Percentiles rank a stretch among this genome's conserved stretches.
Conservation (phyloP, 768 basidiomycete genomes). For the Strobilomyces dryophilus region DNA sequence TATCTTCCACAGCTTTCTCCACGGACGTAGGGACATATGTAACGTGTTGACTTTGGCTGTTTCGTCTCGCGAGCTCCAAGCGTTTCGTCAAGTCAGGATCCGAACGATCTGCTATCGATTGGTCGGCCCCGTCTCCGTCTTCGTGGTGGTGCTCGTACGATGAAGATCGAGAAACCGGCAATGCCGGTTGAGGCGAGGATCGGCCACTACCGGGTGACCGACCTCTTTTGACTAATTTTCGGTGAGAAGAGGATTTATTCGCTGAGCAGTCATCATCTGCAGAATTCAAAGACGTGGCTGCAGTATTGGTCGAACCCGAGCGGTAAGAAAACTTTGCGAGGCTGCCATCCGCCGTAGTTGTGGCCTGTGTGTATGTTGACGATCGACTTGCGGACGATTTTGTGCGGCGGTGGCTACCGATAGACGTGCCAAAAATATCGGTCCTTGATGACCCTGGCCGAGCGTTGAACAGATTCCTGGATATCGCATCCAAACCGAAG, state of each 20-base stretch:
- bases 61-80: conserved; percentile 77
- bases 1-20: conserved; percentile 53
- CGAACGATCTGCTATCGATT: conserved; percentile 51
- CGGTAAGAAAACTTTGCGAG: conserved; percentile 69
- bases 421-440: conserved; percentile 73
- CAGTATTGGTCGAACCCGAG: conserved; percentile 61
- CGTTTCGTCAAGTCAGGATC: conserved; percentile 75
- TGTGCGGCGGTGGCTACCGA: conserved; percentile 55
- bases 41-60: conserved; percentile 73
- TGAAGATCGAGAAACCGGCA: conserved; percentile 38
- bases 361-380: conserved; percentile 69
- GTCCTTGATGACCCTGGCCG: conserved; percentile 64
- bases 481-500: conserved; percentile 86
- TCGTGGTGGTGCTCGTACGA: conserved; percentile 41
- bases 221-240: conserved; percentile 43
- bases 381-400: conserved; percentile 71
- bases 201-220: conserved; percentile 38
- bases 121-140: conserved; percentile 43
- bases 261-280: conserved; percentile 60
- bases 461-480: conserved; percentile 79
- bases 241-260: conserved; percentile 42
- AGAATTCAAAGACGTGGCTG: conserved; percentile 57
- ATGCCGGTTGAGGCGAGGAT: conserved; percentile 33
- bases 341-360: conserved; percentile 62
- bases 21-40: conserved; percentile 38